A percentile compares a stretch with the other conserved stretches of the same genome.
phyloP scores from a whole-genome alignment of 2,329 filamentous ascomycete species.

The Phoma sp. region DNA sequence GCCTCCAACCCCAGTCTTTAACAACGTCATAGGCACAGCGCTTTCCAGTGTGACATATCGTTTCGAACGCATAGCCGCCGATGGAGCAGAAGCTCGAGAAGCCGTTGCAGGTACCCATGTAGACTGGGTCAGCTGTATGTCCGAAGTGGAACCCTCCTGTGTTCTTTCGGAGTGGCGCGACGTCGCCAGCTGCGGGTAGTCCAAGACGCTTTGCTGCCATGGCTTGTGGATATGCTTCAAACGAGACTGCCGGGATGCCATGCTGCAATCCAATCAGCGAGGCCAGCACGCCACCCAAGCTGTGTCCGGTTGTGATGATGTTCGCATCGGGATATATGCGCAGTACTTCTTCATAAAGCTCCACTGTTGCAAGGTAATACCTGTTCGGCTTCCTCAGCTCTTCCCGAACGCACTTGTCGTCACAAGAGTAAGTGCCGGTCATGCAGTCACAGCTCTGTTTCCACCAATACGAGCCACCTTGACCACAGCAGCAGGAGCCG shows the following conservation, averaged over 20 bases:
- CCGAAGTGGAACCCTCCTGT: constrained; percentile 47
- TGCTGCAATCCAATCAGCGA: constrained; percentile 44
- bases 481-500: constrained; percentile 46
- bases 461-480: constrained; percentile 46
- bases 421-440: constrained; percentile 44
- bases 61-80: constrained; percentile 46
- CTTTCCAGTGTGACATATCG: constrained; percentile 45
- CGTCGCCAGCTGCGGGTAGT: constrained; percentile 36
- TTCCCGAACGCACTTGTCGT: constrained; percentile 42
- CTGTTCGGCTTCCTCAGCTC: constrained; percentile 41
- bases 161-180: constrained; percentile 40
- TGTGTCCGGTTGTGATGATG: constrained; percentile 46
- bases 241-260: constrained; percentile 41
- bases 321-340: constrained; percentile 43
- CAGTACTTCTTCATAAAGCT: constrained; percentile 42
- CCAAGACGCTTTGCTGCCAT: constrained; percentile 44
- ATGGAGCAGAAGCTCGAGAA: constrained; percentile 46
- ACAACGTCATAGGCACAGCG: constrained; percentile 46
- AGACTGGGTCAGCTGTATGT: constrained; percentile 45
- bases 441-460: constrained; percentile 44
- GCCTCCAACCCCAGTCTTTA: constrained; percentile 47
- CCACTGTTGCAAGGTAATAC: constrained; percentile 42
- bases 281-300: constrained; percentile 44
- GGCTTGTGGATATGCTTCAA: constrained; percentile 47
- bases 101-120: constrained; percentile 47